These are phyloP conservation scores for Linum tenue DNA, from an alignment of 345 rosid genomes.

Conservation along the genomic window DNA sequence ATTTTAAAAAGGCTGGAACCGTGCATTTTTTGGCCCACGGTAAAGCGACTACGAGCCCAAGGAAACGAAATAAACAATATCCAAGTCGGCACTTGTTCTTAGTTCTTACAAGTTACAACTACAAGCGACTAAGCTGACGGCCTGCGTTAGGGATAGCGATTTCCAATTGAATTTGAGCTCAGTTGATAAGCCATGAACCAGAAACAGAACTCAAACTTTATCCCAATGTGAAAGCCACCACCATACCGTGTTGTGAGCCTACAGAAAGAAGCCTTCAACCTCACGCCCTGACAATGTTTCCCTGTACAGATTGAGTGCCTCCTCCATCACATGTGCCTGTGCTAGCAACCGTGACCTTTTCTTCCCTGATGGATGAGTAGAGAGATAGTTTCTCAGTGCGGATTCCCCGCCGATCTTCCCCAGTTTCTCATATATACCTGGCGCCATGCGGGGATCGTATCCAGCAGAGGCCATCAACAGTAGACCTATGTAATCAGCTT, in stretches of 20 bases:
- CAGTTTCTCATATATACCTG: slow-evolving; percentile 67
- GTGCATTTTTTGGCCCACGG: too few species aligned
- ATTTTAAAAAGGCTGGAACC: too few species aligned
- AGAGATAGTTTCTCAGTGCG: slow-evolving; percentile 48
- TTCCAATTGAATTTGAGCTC: too few species aligned
- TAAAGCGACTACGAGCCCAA: too few species aligned
- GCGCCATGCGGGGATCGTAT: slow-evolving; percentile 80
- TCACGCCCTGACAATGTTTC: slow-evolving; percentile 54
- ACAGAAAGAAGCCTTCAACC: slow-evolving; percentile 67
- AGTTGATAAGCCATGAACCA: too few species aligned
- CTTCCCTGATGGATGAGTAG: slow-evolving; percentile 94
- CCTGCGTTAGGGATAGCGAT: too few species aligned
- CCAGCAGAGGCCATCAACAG: slow-evolving; percentile 80
- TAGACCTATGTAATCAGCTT: slow-evolving; percentile 85
- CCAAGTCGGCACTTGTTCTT: too few species aligned
- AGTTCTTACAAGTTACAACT: too few species aligned
- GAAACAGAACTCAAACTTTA: too few species aligned
- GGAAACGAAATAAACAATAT: too few species aligned
- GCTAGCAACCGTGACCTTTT: slow-evolving; percentile 67
- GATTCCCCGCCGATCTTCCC: slow-evolving; percentile 52
- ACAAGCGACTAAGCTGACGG: too few species aligned
- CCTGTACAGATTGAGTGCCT: slow-evolving; percentile 65
- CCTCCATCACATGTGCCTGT: slow-evolving; percentile 83
- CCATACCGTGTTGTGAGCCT: background rate
- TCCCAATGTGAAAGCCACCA: too few species aligned